Evolutionary conservation across 805 yeast species (phyloP).

Genomic region (Cyberlindnera veronae): DNA sequence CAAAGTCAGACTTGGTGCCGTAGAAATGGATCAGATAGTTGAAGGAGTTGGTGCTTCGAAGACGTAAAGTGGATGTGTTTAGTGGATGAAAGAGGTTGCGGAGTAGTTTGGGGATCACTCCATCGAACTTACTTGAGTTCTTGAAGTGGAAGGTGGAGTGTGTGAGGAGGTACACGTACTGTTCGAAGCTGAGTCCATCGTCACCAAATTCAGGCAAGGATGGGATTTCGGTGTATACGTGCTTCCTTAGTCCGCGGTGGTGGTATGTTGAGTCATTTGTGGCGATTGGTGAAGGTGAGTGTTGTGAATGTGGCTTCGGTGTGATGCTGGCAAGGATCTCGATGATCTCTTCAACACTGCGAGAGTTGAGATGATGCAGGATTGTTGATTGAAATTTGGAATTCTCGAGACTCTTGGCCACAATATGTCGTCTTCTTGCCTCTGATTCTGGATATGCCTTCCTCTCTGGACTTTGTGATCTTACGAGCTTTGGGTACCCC

Average conservation of each 20-base stretch:
- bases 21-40: slow-evolving; percentile 40
- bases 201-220: slow-evolving; percentile 31
- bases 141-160: slow-evolving; percentile 35
- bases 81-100: slow-evolving; percentile 38
- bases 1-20: slow-evolving; percentile 35
- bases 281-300: slow-evolving; percentile 14
- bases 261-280: slow-evolving; percentile 4
- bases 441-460: slow-evolving; percentile 14
- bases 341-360: slow-evolving; percentile 20
- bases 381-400: slow-evolving; percentile 10
- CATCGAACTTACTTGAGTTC: slow-evolving; percentile 35
- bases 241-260: slow-evolving; percentile 13
- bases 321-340: slow-evolving; percentile 25
- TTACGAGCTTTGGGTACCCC: slow-evolving; percentile 23
- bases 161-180: slow-evolving; percentile 34
- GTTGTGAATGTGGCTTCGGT: slow-evolving; percentile 18
- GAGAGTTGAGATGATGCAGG: slow-evolving; percentile 21
- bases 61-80: slow-evolving; percentile 30
- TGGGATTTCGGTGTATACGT: slow-evolving; percentile 33
- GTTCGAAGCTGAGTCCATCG: slow-evolving; percentile 28
- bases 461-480: slow-evolving; percentile 19
- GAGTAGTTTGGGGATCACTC: slow-evolving; percentile 36
- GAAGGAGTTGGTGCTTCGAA: slow-evolving; percentile 32
- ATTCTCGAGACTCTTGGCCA: slow-evolving; percentile 6
- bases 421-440: slow-evolving; percentile 15